Evolutionary conservation across 345 rosid genomes (phyloP).

Genomic region (Balakata baccata): DNA sequence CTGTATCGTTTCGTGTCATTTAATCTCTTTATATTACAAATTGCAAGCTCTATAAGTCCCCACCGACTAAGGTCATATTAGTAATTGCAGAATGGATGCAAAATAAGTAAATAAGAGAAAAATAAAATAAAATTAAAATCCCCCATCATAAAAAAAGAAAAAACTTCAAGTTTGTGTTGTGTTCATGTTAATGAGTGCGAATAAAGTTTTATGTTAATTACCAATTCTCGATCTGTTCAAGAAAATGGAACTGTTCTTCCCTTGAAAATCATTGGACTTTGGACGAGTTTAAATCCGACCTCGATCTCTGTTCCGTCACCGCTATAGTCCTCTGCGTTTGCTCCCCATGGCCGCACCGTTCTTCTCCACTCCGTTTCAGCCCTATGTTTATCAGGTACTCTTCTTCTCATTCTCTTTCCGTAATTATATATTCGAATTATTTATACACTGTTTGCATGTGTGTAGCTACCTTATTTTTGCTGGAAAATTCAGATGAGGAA

Average conservation of each 20-base stretch:
- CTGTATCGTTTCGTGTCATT: too few species aligned
- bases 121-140: background rate
- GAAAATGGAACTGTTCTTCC: background rate
- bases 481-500: constrained; percentile 8
- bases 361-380: constrained; percentile 96
- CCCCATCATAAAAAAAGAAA: too few species aligned
- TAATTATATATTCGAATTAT: background rate
- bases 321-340: background rate
- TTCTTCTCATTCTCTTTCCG: constrained; percentile 1
- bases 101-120: background rate
- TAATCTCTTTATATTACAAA: too few species aligned
- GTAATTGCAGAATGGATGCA: background rate
- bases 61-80: background rate
- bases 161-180: too few species aligned
- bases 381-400: constrained; percentile 88
- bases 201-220: background rate
- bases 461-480: background rate
- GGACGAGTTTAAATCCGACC: background rate
- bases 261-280: background rate
- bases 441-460: constrained; percentile 4
- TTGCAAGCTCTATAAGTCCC: background rate
- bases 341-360: constrained; percentile 89
- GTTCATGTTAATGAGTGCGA: too few species aligned
- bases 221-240: constrained; percentile 5
- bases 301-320: constrained; percentile 10